Base-by-base conservation (phyloP, 192 early-diverging fungal species). In the Backusella luteola region DNA sequence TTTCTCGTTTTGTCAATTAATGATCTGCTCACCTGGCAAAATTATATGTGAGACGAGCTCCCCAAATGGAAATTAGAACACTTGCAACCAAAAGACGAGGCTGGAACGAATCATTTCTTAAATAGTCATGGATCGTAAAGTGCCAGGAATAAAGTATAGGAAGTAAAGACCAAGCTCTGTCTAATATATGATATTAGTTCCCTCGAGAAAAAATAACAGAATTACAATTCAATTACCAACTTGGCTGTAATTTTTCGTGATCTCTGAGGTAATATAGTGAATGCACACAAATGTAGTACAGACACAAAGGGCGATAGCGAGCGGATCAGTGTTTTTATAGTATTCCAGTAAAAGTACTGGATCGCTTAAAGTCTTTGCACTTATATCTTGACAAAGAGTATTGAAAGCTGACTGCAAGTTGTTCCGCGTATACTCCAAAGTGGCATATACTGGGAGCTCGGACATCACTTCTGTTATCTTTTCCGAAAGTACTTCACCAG, bases 101-200 rank as follows among this genome's bases (percentile, higher is more conserved):
- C 46, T 86, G 77, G 9, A 86, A 53, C 11, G 78, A 76, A 29
- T 76, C 74, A 52, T 75, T 77, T 32, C 78, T 77, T 15, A 89
- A 66, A 76, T 82, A 84, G n/a, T 83, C 79, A 73, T 90, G 89
- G 26, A 85, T 76, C 0, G 84, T 56, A 56, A 86, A 90, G 76
- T 91, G 87, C 79, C 86, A 83, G 11, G 84, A 69, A 73, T 91
- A 94, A 35, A 89, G 15, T 2, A 83, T 69, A 7, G 96, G 96
- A 9, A 87, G 76, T 36, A 96, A 84, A 32, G 90, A 87, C 96
- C 96, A 96, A 17, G 92, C 74, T 1, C 90, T 86, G 82, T 97
- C 96, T 77, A 49, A 49, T 21, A 0, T 6, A 53, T 26, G n/a
- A 26, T 39, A 6, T 34, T 17, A 1, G n/a, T 29, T 26, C 23